phyloP scores from a whole-genome alignment of 164 flowering plant genomes.

The Liriodendron chinense region DNA sequence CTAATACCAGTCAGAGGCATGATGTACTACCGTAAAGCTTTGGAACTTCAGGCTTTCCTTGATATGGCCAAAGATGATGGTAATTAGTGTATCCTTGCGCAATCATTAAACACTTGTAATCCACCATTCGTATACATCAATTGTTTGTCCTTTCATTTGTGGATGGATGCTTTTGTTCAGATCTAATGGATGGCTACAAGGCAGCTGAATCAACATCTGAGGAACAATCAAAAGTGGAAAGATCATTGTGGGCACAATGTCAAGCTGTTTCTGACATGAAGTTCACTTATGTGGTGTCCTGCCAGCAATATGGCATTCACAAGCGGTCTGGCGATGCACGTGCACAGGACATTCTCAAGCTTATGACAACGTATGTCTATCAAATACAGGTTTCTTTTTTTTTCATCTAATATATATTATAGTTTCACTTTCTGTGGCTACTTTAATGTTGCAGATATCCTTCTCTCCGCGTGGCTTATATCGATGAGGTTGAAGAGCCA shows the following conservation, averaged over 20 bases:
- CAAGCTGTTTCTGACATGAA: constrained; percentile 86
- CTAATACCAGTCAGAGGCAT: constrained; percentile 80
- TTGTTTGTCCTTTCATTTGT: not conserved
- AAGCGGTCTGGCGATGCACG: constrained; percentile 64
- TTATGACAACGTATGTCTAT: constrained; percentile 51
- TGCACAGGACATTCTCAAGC: constrained; percentile 63
- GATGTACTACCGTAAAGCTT: constrained; percentile 96
- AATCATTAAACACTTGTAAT: not conserved
- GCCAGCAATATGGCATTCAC: constrained; percentile 73
- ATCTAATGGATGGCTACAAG: constrained; percentile 71
- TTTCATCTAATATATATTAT: not conserved
- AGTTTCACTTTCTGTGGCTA: not conserved
- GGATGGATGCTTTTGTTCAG: constrained; percentile 24
- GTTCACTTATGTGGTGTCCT: constrained; percentile 73
- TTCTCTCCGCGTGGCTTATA: constrained; percentile 93
- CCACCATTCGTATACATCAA: not conserved
- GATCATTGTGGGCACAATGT: constrained; percentile 63
- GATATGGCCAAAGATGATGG: constrained; percentile 95
- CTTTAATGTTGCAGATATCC: constrained; percentile 58
- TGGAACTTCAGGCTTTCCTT: constrained; percentile 97
- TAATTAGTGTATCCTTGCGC: constrained; percentile 19
- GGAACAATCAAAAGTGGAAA: constrained; percentile 51
- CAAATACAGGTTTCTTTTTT: not conserved
- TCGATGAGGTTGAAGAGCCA: constrained; percentile 92
- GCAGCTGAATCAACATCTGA: constrained; percentile 62